A percentile compares a stretch with the other conserved stretches of the same genome.
phyloP scores from a whole-genome alignment of 805 yeast species.

The Metschnikowia lochheadii region DNA sequence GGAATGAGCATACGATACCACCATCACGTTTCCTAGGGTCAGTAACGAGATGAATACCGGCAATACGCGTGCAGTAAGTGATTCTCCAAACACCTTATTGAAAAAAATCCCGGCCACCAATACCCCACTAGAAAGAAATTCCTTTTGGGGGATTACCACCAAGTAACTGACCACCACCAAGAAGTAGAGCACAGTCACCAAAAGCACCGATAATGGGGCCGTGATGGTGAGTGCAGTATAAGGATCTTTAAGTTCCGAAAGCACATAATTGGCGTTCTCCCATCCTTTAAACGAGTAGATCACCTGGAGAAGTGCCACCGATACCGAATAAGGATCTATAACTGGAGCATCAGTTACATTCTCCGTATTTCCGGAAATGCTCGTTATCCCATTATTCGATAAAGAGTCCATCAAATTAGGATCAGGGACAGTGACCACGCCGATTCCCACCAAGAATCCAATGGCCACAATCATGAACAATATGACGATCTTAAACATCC shows the following conservation, averaged over 20 bases:
- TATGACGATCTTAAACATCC: slow-evolving; percentile 50
- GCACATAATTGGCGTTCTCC: slow-evolving; percentile 65
- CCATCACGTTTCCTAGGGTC: slow-evolving; percentile 61
- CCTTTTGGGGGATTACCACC: slow-evolving; percentile 47
- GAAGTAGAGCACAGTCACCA: slow-evolving; percentile 51
- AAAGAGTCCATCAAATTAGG: background rate
- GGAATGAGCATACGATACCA: slow-evolving; percentile 59
- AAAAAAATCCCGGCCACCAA: slow-evolving; percentile 62
- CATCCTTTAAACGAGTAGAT: slow-evolving; percentile 66
- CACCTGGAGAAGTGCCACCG: slow-evolving; percentile 56
- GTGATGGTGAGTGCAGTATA: slow-evolving; percentile 53
- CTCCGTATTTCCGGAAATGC: no score
- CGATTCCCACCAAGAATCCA: slow-evolving; percentile 42
- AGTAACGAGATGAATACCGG: slow-evolving; percentile 59
- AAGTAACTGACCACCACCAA: slow-evolving; percentile 57
- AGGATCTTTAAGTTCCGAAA: slow-evolving; percentile 56
- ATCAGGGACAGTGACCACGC: slow-evolving; percentile 16
- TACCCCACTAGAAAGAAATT: slow-evolving; percentile 52
- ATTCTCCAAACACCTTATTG: slow-evolving; percentile 53
- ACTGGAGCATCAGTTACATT: no score
- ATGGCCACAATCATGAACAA: slow-evolving; percentile 45
- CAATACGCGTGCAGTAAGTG: slow-evolving; percentile 43
- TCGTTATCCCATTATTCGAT: no score
- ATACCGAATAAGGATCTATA: slow-evolving; percentile 41
- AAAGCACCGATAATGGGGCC: slow-evolving; percentile 54